These are phyloP conservation scores for Alternaria brassicae DNA, from an alignment of 2,329 filamentous ascomycete genomes.

Conservation along the genomic window DNA sequence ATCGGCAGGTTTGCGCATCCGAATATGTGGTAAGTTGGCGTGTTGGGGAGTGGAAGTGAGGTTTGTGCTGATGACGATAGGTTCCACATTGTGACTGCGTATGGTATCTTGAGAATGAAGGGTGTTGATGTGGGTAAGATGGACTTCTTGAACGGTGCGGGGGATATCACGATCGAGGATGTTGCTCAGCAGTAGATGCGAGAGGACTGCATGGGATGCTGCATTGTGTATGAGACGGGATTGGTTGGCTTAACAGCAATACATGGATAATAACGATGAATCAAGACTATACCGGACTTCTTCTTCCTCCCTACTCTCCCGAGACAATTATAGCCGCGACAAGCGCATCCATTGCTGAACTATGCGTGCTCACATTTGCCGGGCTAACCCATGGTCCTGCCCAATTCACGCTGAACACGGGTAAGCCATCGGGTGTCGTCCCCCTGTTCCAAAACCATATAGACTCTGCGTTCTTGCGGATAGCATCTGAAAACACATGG, in stretches of 20 bases:
- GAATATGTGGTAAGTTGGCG: slow-evolving; percentile 59
- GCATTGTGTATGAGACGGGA: neutral
- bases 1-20: slow-evolving; percentile 60
- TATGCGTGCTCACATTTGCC: slow-evolving; percentile 66
- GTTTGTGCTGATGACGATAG: slow-evolving; percentile 8
- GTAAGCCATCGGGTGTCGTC: slow-evolving; percentile 45
- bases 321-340: slow-evolving; percentile 52
- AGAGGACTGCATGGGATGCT: neutral
- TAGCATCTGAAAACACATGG: slow-evolving; percentile 60
- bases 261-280: neutral
- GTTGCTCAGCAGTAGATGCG: neutral
- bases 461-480: slow-evolving; percentile 67
- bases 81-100: slow-evolving; percentile 68
- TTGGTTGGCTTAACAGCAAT: neutral
- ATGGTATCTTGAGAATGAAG: slow-evolving; percentile 66
- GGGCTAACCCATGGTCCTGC: slow-evolving; percentile 62
- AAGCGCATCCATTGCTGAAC: slow-evolving; percentile 70
- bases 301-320: neutral
- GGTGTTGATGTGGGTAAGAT: slow-evolving; percentile 68
- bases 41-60: neutral
- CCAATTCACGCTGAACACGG: slow-evolving; percentile 68
- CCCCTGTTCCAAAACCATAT: slow-evolving; percentile 68
- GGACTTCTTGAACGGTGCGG: slow-evolving; percentile 58
- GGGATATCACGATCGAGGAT: neutral
- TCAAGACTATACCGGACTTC: neutral